A percentile compares a stretch with the other conserved stretches of the same genome.
Evolutionary conservation across 2,329 filamentous ascomycete genomes (phyloP).

Genomic region (Cladosporium halotolerans): DNA sequence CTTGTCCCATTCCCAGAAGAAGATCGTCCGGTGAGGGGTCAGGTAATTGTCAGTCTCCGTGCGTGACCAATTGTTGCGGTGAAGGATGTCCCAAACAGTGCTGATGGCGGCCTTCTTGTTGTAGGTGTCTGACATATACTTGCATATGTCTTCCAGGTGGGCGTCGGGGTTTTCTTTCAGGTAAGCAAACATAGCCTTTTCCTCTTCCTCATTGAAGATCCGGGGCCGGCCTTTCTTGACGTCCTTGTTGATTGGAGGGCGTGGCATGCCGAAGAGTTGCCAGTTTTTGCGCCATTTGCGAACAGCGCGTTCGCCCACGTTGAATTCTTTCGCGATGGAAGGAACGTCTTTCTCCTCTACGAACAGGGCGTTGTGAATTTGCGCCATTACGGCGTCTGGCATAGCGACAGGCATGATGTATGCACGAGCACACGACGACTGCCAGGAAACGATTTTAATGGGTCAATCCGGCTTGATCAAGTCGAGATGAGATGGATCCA

Average conservation of each 20-base stretch:
- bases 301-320: constrained; percentile 8
- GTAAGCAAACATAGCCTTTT: neutral
- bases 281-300: constrained; percentile 11
- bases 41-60: constrained; percentile 8
- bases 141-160: constrained; percentile 7
- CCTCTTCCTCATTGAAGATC: constrained; percentile 6
- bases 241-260: constrained; percentile 3
- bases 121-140: neutral
- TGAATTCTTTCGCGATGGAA: constrained; percentile 9
- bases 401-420: constrained; percentile 3
- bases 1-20: constrained; percentile 12
- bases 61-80: constrained; percentile 4
- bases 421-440: neutral
- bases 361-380: constrained; percentile 8
- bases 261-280: constrained; percentile 4
- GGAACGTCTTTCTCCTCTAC: constrained; percentile 1
- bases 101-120: constrained; percentile 9
- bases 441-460: neutral
- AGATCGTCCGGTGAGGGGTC: constrained; percentile 8
- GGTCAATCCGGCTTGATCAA: neutral
- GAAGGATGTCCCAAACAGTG: constrained; percentile 8
- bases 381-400: constrained; percentile 9
- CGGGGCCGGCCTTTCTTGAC: constrained; percentile 7
- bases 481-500: neutral
- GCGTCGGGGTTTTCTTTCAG: constrained; percentile 9